phyloP scores from a whole-genome alignment of 2,329 filamentous ascomycete species.

The Venturia nashicola region DNA sequence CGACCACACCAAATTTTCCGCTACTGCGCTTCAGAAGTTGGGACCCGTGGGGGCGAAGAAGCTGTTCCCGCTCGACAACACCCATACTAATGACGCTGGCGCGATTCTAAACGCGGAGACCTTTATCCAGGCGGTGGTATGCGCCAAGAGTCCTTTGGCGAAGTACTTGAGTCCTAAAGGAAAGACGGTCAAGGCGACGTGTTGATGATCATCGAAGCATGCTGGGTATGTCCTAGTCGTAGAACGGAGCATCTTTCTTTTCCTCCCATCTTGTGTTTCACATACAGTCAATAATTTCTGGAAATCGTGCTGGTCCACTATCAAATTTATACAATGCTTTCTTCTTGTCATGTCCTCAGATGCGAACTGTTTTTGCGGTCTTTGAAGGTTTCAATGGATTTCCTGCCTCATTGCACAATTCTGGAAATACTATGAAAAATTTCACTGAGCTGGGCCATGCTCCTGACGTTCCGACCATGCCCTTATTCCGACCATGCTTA shows the following conservation, averaged over 20 bases:
- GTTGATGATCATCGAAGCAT: neutral
- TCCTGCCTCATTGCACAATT: no score
- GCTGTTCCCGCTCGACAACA: conserved; percentile 19
- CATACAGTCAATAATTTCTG: no score
- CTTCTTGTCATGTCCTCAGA: no score
- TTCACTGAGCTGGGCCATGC: no score
- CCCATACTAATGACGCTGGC: conserved; percentile 17
- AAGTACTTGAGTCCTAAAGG: neutral
- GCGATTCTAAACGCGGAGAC: conserved; percentile 11
- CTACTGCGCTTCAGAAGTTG: conserved; percentile 14
- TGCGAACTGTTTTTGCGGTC: no score
- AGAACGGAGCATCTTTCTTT: neutral
- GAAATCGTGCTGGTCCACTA: no score
- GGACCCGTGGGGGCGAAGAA: conserved; percentile 15
- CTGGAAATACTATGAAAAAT: no score
- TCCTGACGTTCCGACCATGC: no score
- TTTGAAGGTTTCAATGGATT: no score
- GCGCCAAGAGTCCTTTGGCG: neutral
- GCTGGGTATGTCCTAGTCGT: neutral
- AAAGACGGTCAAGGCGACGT: neutral
- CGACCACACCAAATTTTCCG: conserved; percentile 18
- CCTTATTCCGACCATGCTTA: no score
- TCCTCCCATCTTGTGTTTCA: neutral
- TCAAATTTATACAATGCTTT: no score
- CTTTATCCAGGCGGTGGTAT: conserved; percentile 1